Evolutionary conservation across 306 rosid genomes (phyloP).

Genomic region (Fragaria iinumae): DNA sequence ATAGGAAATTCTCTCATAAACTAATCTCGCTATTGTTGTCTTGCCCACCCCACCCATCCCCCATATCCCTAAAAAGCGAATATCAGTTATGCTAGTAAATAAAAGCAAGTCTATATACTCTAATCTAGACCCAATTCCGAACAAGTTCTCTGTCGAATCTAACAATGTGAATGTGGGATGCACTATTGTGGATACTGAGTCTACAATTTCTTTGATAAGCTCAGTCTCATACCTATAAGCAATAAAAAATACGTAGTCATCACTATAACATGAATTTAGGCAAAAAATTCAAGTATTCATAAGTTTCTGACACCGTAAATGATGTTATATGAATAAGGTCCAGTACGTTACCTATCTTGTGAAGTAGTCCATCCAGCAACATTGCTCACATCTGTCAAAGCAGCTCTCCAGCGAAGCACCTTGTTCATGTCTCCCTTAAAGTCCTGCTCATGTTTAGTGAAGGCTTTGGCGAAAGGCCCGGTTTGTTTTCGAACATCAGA

Average conservation of each 20-base stretch:
- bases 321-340: too few relatives aligned
- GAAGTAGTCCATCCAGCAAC: not conserved
- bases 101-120: not conserved
- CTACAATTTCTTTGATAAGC: conserved; percentile 10
- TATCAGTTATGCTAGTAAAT: not conserved
- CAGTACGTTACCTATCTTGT: not conserved
- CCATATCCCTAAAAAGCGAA: not conserved
- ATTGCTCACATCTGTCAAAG: not conserved
- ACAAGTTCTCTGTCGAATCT: not conserved
- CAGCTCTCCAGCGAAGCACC: not conserved
- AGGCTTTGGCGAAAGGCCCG: not conserved
- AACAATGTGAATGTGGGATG: not conserved
- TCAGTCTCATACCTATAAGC: conserved; percentile 6
- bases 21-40: conserved; percentile 13
- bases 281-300: not conserved
- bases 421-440: not conserved
- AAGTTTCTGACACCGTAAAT: not conserved
- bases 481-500: not conserved
- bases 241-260: not conserved
- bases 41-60: too few relatives aligned
- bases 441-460: not conserved
- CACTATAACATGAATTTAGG: not conserved
- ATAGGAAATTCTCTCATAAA: not conserved
- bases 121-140: not conserved
- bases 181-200: not conserved